Evolutionary conservation across 306 rosid species (phyloP).

Genomic region (Gynostemma pentaphyllum): DNA sequence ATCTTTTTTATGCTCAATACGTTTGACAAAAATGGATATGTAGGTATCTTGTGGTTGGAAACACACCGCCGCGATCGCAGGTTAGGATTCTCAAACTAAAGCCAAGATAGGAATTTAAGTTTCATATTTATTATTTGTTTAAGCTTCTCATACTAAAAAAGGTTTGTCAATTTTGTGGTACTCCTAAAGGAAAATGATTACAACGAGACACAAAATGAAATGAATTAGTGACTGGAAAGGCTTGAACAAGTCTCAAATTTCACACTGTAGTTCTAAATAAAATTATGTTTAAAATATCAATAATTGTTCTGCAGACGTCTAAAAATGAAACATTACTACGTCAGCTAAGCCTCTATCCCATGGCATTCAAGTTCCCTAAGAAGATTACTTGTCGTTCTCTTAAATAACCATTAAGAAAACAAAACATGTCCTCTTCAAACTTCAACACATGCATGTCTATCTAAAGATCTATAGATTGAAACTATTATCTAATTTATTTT

Average conservation of each 20-base stretch:
- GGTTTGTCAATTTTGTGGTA: background rate
- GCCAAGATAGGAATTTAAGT: background rate
- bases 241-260: constrained; percentile 1
- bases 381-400: too few relatives aligned
- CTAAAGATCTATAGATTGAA: too few relatives aligned
- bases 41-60: constrained; percentile 98
- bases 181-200: background rate
- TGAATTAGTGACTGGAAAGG: background rate
- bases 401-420: too few relatives aligned
- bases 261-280: background rate
- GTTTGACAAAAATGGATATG: constrained; percentile 11
- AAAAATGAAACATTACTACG: background rate
- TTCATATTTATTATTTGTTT: background rate
- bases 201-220: background rate
- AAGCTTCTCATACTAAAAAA: background rate
- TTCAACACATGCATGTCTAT: background rate
- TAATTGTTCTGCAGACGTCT: background rate
- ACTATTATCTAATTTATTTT: too few relatives aligned
- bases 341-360: background rate
- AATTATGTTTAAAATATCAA: background rate
- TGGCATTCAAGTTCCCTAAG: background rate
- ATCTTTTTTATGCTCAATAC: background rate
- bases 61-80: constrained; percentile 87
- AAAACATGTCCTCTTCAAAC: too few relatives aligned
- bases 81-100: constrained; percentile 19